Base-by-base conservation (phyloP, 2,329 filamentous ascomycete species). In the Coleophoma cylindrospora region DNA sequence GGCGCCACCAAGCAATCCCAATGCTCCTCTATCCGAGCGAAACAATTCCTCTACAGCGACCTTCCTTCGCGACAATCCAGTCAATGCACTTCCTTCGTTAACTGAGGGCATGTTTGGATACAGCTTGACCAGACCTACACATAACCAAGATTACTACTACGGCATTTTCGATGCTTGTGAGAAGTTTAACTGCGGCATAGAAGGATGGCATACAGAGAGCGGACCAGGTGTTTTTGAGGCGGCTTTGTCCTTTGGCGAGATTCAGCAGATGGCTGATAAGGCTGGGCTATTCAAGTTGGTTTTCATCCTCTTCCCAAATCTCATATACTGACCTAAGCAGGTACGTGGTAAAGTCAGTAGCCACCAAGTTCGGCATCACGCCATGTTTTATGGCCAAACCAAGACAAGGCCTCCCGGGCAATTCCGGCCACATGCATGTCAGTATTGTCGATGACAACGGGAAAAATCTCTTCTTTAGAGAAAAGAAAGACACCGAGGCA, bases 331-430 rank as follows among this genome's bases (percentile, higher is more conserved):
- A 21, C 36, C 22, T 12, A 17, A 43, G 9, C 53, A 83, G 79
- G 67, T 89, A 95, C 61, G 84, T 87, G 17, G 91, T 96, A 57
- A 96, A 96, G 71, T 91, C 89, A 10, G 81, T 96, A 37, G 89
- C 89, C 41, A 87, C 83, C 50, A 87, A 89, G 64, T 89, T 91
- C 66, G 90, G 89, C 58, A 95, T 99, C 64, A 96, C 90, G 0
- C 94, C 94, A 0, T 95, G 89, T 69, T 99, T 99, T 75, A 99
- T 99, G 94, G 94, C 94, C 14, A 99, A 99, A 70, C 94, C 94
- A 3, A 84, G 88, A 57, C 81, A 95, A 61, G 91, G 91, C 0
- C 75, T 97, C 0, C 94, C 94, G 0, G 94, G 94, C 43, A 97
- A 97, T 73, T 94, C 87, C 55, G 94, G 94, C 1, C 94, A 99